Evolutionary conservation across 2,329 filamentous ascomycete species (phyloP).

Genomic region (Ophiocordyceps polyrhachis-furcata): DNA sequence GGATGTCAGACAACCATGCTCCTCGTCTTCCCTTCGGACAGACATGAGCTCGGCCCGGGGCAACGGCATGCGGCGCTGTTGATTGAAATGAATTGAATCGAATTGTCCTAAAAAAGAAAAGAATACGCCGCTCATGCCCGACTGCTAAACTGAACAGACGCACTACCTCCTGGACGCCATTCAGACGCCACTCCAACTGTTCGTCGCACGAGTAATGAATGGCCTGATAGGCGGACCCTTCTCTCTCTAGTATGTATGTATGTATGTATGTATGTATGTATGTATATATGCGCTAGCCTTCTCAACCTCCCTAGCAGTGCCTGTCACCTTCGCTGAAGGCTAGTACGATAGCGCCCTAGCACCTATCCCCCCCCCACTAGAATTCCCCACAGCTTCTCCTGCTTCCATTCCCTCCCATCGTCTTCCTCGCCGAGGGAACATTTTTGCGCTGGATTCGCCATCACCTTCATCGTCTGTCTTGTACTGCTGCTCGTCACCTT

Average conservation of each 20-base stretch:
- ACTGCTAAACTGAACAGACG: too few species aligned
- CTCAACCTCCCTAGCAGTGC: not conserved
- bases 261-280: too few species aligned
- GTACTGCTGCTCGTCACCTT: not conserved
- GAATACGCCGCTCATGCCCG: too few species aligned
- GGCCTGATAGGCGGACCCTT: not conserved
- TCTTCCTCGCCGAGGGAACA: not conserved
- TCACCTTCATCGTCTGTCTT: not conserved
- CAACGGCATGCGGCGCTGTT: not conserved
- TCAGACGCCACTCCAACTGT: not conserved
- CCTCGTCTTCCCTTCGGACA: too few species aligned
- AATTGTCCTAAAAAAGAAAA: too few species aligned
- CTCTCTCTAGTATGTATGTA: too few species aligned
- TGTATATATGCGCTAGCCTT: not conserved
- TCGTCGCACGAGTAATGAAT: not conserved
- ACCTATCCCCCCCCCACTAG: not conserved
- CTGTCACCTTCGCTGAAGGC: not conserved
- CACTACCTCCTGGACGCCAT: not conserved
- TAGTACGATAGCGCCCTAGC: not conserved
- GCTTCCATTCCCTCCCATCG: not conserved
- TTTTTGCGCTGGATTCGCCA: not conserved
- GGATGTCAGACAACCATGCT: too few species aligned
- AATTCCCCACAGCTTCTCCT: not conserved
- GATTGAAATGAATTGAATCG: not conserved
- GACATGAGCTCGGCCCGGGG: not conserved